Base-by-base conservation (phyloP, 495 filamentous ascomycete species). In the Penicillium fimorum region DNA sequence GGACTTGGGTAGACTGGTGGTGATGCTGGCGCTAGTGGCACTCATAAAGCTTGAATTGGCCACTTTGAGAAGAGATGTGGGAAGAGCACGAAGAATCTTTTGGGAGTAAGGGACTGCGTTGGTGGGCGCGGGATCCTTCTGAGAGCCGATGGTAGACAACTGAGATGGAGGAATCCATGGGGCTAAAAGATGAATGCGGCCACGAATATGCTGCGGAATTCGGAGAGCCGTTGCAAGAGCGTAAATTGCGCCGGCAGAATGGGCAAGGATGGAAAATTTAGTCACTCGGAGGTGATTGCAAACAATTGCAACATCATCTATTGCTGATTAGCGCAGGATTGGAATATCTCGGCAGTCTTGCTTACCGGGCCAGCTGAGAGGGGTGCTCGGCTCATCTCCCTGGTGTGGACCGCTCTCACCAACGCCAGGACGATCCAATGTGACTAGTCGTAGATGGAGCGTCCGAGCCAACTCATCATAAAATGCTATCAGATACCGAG, bases 151-250 rank as follows among this genome's bases (percentile, higher is more conserved):
- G 32, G 84, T 87, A 35, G 86, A 92, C 78, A 97, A 88, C 64
- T 99, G 94, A n/a, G 91, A 96, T 1, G 94, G 94, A 2, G 94
- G 94, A 40, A 99, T 97, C 95, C 94, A 99, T 0, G 94, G 94
- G 2, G 94, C 93, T 12, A 99, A 79, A 9, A 99, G 84, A 71
- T 99, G 94, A 24, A 99, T 93, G 32, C 90, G 88, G 25, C 95
- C 93, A 15, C 93, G 87, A 58, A 99, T 94, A 68, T 96, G 90
- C 61, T 96, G 91, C 15, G 95, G 93, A 79, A 99, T 94, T 43
- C 94, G 88, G 25, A 99, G 80, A 5, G 95, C 94, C 0, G 95
- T 97, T 18, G 94, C 95, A 25, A 99, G 84, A 25, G 94, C 95
- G 65, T 99, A 99, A 55, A 99, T 96, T 18, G 94, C 95, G 22